Base-by-base conservation (phyloP, 1,284 basidiomycete genomes). In the Cystobasidiaceae sp. region DNA sequence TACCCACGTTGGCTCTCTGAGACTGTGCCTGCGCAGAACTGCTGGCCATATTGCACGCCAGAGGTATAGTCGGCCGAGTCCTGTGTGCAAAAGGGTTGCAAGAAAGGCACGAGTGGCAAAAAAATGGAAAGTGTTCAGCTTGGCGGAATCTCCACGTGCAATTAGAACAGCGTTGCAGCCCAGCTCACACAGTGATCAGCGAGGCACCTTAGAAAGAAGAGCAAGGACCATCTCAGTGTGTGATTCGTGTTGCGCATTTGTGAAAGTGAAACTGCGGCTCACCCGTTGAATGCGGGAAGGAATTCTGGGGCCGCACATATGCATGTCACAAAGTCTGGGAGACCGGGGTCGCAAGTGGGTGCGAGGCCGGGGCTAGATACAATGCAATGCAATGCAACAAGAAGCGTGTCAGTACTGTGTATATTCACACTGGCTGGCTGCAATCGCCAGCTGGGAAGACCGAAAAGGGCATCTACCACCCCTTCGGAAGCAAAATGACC, bases 361-460 rank as follows among this genome's bases (percentile, higher is more conserved):
- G 61, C 61, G 8, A 64, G 52, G 27, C 61, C 61, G 25, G 61
- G 61, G 21, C 49, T 52, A n/a, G n/a, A n/a, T n/a, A n/a, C n/a
- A n/a, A n/a, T n/a, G n/a, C n/a, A n/a, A n/a, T n/a, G 50, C 21
- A 11, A 9, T 21, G 4, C 37, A 43, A n/a, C 43, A 27, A n/a
- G 4, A 4, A 46, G 15, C 34, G 27, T 34, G 32, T n/a, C n/a
- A n/a, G n/a, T n/a, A n/a, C n/a, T n/a, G n/a, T n/a, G n/a, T n/a
- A n/a, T n/a, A n/a, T n/a, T n/a, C n/a, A n/a, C n/a, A n/a, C n/a
- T n/a, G 56, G 28, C n/a, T 23, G 11, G 9, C 28, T 48, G 3
- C 4, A n/a, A 25, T 59, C 21, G 9, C 17, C 19, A 32, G 33
- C 3, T 32, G 17, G n/a, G n/a, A n/a, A n/a, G 8, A 44, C 5